These are phyloP conservation scores for Hibiscus syriacus DNA, from an alignment of 345 rosid species.

Conservation along the genomic window DNA sequence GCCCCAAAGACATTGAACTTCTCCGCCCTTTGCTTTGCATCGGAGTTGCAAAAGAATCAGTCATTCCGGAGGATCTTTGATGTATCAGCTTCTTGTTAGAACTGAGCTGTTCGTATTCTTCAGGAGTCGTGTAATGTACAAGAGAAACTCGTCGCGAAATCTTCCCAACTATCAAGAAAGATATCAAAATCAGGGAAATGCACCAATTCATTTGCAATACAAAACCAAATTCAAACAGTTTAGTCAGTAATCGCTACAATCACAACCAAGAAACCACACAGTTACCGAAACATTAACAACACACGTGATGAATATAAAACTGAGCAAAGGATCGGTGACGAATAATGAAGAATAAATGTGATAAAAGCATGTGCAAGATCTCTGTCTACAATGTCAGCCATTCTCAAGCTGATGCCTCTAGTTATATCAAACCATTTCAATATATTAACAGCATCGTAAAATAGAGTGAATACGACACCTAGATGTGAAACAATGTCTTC, in stretches of 20 bases:
- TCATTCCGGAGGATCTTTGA: constrained; percentile 23
- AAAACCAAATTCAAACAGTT: neutral
- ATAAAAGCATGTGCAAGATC: neutral
- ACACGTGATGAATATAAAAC: neutral
- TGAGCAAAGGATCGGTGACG: neutral
- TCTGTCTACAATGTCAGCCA: neutral
- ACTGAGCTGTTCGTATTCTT: constrained; percentile 28
- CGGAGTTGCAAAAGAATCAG: constrained; percentile 23
- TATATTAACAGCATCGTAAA: neutral
- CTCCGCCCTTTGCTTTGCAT: constrained; percentile 16
- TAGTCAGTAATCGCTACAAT: neutral
- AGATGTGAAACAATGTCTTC: neutral
- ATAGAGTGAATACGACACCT: neutral
- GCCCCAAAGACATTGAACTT: constrained; percentile 15
- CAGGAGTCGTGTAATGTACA: constrained; percentile 43
- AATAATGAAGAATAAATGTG: neutral
- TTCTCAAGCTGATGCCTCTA: neutral
- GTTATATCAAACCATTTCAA: neutral
- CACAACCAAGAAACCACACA: neutral
- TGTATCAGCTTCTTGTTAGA: constrained; percentile 6
- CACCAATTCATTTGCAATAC: neutral
- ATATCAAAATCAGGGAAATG: neutral
- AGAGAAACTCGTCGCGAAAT: constrained; percentile 50
- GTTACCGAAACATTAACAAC: neutral
- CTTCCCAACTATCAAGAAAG: constrained; percentile 41